Percentiles rank a stretch among this genome's conserved stretches.
These are phyloP conservation scores for Metschnikowia continentalis DNA, from an alignment of 805 yeast genomes.

Conservation along the genomic window DNA sequence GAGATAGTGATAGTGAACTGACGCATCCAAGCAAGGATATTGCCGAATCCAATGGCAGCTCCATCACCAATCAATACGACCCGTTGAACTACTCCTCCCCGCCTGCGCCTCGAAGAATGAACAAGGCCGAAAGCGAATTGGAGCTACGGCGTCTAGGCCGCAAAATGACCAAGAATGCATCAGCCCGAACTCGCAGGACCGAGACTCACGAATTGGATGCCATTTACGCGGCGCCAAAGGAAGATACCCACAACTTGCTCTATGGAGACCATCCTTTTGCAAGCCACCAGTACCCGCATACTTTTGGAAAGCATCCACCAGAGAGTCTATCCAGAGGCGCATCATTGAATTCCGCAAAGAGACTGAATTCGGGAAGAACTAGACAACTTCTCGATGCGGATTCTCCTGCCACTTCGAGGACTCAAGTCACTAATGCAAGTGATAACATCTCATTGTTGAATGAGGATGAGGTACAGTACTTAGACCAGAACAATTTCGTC, in stretches of 20 bases:
- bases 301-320: constrained; percentile 6
- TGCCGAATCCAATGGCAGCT: neutral
- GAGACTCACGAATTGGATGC: constrained; percentile 1
- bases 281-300: constrained; percentile 15
- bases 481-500: constrained; percentile 13
- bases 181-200: constrained; percentile 23
- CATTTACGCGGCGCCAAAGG: constrained; percentile 14
- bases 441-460: constrained; percentile 12
- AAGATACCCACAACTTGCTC: constrained; percentile 21
- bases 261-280: constrained; percentile 17
- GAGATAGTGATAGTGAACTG: neutral
- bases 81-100: neutral
- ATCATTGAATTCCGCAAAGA: constrained; percentile 5
- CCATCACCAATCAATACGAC: neutral
- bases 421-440: neutral
- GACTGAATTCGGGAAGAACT: constrained; percentile 2
- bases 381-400: constrained; percentile 8
- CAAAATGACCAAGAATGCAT: constrained; percentile 29
- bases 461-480: constrained; percentile 12
- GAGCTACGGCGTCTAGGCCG: constrained; percentile 36
- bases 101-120: neutral
- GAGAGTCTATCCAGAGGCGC: constrained; percentile 10
- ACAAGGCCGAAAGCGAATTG: constrained; percentile 9
- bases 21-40: neutral
- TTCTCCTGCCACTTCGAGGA: neutral